These are phyloP conservation scores for Cercis canadensis DNA, from an alignment of 306 rosid species.

Conservation along the genomic window DNA sequence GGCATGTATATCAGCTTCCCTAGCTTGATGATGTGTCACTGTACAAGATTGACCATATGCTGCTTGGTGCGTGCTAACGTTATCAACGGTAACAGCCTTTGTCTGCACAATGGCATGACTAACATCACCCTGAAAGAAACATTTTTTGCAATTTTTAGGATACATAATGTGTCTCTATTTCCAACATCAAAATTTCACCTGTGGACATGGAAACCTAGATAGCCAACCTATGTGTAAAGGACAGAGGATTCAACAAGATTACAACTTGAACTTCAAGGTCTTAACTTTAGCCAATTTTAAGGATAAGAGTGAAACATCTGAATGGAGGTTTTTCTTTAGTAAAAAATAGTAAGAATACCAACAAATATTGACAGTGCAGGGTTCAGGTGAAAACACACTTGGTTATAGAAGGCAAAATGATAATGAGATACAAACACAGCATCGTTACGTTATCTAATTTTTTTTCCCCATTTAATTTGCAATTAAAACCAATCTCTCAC, in stretches of 20 bases:
- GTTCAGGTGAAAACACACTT: too few relatives aligned
- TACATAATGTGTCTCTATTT: too few relatives aligned
- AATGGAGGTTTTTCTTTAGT: conserved; percentile 9
- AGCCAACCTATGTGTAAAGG: conserved; percentile 20
- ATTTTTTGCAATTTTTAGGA: neutral
- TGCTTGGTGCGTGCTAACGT: conserved; percentile 46
- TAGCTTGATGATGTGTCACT: conserved; percentile 59
- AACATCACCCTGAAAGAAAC: conserved; percentile 43
- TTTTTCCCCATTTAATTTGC: neutral
- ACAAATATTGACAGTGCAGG: too few relatives aligned
- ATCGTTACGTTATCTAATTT: too few relatives aligned
- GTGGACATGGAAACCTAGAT: conserved; percentile 21
- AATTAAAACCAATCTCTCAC: neutral
- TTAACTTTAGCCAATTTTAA: neutral
- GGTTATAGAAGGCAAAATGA: too few relatives aligned
- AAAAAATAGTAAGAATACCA: conserved; percentile 19
- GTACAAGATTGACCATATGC: conserved; percentile 47
- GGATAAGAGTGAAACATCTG: neutral
- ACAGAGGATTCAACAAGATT: conserved; percentile 21
- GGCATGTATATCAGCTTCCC: conserved; percentile 75
- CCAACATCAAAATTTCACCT: conserved; percentile 13
- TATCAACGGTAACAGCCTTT: conserved; percentile 46
- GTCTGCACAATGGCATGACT: conserved; percentile 42
- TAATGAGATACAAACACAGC: too few relatives aligned
- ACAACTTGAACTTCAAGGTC: neutral